Evolutionary conservation across 116 monocot genomes (phyloP), one percentile per base, ranked within the genome.

Genomic region (Trichopus zeylanicus): DNA sequence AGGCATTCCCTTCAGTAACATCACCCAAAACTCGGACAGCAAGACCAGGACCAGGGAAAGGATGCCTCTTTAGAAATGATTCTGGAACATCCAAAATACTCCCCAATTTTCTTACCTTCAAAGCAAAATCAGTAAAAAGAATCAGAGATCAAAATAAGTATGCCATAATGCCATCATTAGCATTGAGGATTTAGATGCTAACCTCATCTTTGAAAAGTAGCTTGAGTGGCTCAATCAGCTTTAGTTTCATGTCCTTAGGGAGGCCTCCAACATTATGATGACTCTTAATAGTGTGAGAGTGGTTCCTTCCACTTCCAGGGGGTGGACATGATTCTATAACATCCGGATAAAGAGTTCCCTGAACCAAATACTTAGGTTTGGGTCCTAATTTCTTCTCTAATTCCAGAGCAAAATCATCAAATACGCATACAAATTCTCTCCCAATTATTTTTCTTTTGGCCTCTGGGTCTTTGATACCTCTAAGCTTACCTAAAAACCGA

Each of bases 191-290:
- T n/a, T 23, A 26, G 31, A 70, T 25, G 19, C 24, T 42, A 37
- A 94, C 90, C 90, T 95, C 95, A 72, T 95, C 95, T 71, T 95
- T 95, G 67, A 95, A 95, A 28, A 95, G 81, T 28, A 95, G 86
- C 72, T 95, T 95, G 31, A 95, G 78, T 55, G 95, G 95, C 49
- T 90, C 90, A 47, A 95, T 95, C 20, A 95, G 84, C 55, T 95
- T 95, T 42, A 95, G 46, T 63, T 90, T 90, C 95, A 95, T 95
- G 53, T 90, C 84, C 60, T 87, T 77, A 20, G 95, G 95, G 72
- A 95, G 89, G 24, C 95, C 95, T 54, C 95, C 95, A 57, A 95
- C 95, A 79, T 95, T 95, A 65, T 95, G 95, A 70, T 95, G 95
- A 53, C 90, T 90, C 70, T 90, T 90, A 25, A 95, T 95, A 49